These are phyloP conservation scores for Alternaria gaisen DNA, from an alignment of 2,329 filamentous ascomycete species.

Conservation along the genomic window DNA sequence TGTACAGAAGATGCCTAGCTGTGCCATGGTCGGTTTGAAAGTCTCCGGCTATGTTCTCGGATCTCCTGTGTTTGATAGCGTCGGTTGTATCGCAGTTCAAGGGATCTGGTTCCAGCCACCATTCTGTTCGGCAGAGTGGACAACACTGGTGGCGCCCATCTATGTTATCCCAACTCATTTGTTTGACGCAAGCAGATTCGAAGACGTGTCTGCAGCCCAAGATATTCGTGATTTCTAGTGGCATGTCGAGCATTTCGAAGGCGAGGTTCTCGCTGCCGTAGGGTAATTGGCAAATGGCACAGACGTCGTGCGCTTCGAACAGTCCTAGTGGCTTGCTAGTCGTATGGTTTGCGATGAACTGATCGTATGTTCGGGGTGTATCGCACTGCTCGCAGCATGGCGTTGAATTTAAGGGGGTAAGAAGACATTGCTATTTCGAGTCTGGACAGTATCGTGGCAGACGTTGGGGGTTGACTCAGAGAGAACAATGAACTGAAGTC, in stretches of 20 bases:
- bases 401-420: too few species aligned
- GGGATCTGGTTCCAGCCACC: neutral
- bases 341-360: neutral
- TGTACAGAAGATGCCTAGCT: neutral
- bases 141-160: neutral
- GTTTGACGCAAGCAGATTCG: neutral
- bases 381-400: conserved; percentile 1
- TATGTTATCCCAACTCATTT: neutral
- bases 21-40: neutral
- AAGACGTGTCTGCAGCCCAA: neutral
- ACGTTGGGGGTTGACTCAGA: neutral
- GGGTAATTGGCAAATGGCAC: neutral
- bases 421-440: neutral
- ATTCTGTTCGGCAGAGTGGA: conserved; percentile 2
- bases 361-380: neutral
- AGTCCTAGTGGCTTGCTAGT: neutral
- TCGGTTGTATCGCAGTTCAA: neutral
- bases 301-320: neutral
- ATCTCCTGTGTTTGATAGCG: neutral
- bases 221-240: neutral
- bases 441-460: neutral
- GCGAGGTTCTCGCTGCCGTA: neutral
- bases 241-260: neutral
- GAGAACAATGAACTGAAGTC: neutral
- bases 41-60: neutral